These are phyloP conservation scores for Trichoderma breve DNA, from an alignment of 2,329 filamentous ascomycete species.

Conservation along the genomic window DNA sequence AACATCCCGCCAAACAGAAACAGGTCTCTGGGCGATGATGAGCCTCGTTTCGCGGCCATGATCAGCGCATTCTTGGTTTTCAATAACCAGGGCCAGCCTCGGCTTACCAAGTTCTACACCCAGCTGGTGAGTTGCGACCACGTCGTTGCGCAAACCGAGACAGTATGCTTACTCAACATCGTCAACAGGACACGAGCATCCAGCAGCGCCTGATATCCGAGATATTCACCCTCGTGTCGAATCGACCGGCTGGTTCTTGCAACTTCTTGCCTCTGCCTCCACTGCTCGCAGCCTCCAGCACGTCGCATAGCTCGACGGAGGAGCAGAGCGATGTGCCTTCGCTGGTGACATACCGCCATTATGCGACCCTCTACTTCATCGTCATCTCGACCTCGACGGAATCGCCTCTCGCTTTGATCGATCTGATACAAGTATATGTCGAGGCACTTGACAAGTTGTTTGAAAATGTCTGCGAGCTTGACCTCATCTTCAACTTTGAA, in stretches of 20 bases:
- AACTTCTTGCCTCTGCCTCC: constrained; percentile 88
- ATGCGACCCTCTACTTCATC: constrained; percentile 98
- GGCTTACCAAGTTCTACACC: constrained; percentile 97
- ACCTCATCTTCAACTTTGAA: constrained; percentile 99
- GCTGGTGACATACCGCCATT: constrained; percentile 96
- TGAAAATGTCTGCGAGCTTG: constrained; percentile 97
- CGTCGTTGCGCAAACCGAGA: neutral
- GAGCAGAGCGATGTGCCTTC: constrained; percentile 86
- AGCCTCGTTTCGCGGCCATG: constrained; percentile 54
- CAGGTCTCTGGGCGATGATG: constrained; percentile 24
- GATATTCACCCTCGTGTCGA: constrained; percentile 93
- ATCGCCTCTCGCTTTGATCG: constrained; percentile 89
- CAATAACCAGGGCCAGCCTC: constrained; percentile 95
- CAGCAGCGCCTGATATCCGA: constrained; percentile 96
- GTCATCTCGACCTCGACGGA: constrained; percentile 95
- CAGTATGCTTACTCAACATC: neutral
- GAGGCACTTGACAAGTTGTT: constrained; percentile 93
- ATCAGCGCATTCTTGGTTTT: constrained; percentile 99
- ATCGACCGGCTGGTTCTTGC: constrained; percentile 86
- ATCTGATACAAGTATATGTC: constrained; percentile 97
- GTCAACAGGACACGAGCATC: constrained; percentile 81
- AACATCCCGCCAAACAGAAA: constrained; percentile 9
- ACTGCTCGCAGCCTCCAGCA: constrained; percentile 60
- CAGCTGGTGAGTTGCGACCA: constrained; percentile 65
- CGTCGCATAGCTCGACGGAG: constrained; percentile 62